Percentiles rank a stretch among this genome's conserved stretches.
Evolutionary conservation across 2,329 filamentous ascomycete genomes (phyloP).

Genomic region (Trichoderma cornu-damae): DNA sequence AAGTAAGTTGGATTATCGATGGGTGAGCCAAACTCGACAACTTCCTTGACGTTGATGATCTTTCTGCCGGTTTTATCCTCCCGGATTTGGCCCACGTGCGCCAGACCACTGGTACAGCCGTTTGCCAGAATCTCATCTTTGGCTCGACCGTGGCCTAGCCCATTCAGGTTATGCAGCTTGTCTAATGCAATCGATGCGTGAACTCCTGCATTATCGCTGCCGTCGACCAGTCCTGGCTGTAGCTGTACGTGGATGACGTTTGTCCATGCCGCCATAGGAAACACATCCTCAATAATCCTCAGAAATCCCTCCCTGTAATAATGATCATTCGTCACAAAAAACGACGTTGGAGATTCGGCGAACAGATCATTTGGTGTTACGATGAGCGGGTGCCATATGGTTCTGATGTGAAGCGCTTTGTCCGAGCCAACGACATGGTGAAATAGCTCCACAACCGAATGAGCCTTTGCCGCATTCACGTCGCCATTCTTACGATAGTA

Average conservation of each 20-base stretch:
- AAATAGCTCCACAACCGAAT: constrained; percentile 55
- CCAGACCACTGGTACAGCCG: constrained; percentile 40
- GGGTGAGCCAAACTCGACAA: constrained; percentile 39
- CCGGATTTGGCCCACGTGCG: constrained; percentile 40
- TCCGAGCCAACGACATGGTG: constrained; percentile 44
- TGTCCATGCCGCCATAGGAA: constrained; percentile 43
- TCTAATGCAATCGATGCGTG: constrained; percentile 40
- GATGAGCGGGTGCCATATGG: constrained; percentile 49
- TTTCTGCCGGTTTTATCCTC: constrained; percentile 19
- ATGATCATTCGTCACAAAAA: constrained; percentile 60
- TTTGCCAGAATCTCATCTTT: constrained; percentile 39
- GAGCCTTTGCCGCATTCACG: constrained; percentile 35
- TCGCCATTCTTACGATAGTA: constrained; percentile 26
- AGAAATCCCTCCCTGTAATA: constrained; percentile 44
- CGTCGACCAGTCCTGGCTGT: constrained; percentile 21
- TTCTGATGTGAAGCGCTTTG: constrained; percentile 44
- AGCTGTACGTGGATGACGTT: constrained; percentile 44
- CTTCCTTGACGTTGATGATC: constrained; percentile 34
- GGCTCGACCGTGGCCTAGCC: constrained; percentile 45
- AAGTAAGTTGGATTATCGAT: constrained; percentile 58
- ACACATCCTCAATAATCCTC: constrained; percentile 44
- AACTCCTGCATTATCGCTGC: constrained; percentile 33
- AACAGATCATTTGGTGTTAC: constrained; percentile 55
- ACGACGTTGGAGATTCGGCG: constrained; percentile 41
- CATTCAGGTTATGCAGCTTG: constrained; percentile 51